Base-by-base conservation (phyloP, 495 filamentous ascomycete genomes). In the Cercophora sp. region DNA sequence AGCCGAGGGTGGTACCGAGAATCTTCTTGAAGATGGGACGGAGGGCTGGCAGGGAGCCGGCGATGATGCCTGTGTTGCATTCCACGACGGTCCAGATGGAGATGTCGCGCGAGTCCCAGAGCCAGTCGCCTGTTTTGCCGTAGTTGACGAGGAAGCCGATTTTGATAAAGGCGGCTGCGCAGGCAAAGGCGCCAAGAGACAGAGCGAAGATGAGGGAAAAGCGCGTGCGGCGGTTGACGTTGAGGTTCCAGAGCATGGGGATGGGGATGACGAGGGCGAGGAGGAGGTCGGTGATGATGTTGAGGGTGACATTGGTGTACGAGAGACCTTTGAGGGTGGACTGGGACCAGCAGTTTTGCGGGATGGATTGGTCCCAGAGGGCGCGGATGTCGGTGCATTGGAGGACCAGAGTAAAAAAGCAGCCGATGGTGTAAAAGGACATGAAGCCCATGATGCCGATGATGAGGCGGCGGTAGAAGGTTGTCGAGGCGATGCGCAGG, bases 81-180 rank as follows among this genome's bases (percentile, higher is more conserved):
- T 59, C 60, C 10, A 59, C 39, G 2, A 56, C 49, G 16, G 57
- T 60, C 58, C 54, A 61, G 50, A 61, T 55, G 54, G 47, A 50
- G 39, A 61, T 61, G 26, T 61, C 55, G 23, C 44, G 50, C 32
- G 67, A 71, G 40, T 73, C 71, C 70, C 70, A 78, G 11, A 77
- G 67, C 57, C 70, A 73, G 41, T 78, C 75, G 25, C 67, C 66
- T 3, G 53, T 64, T 20, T 58, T 63, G 20, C 70, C 71, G 52
- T 71, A 72, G 45, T 66, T 67, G 5, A 60, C 40, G 5, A 76
- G 57, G 39, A 61, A 69, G 5, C 56, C 56, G 5, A 73, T 48
- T 58, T 79, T 79, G 48, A 77, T 65, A 19, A 73, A 68, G 5
- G 69, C 68, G 8, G 76, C 74, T 11, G 67, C 62, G 43, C 69